Percentiles rank a stretch among this genome's conserved stretches.
These are phyloP conservation scores for Phytophthora cryptogea DNA, from an alignment of 352 stramenopile species.

Conservation along the genomic window DNA sequence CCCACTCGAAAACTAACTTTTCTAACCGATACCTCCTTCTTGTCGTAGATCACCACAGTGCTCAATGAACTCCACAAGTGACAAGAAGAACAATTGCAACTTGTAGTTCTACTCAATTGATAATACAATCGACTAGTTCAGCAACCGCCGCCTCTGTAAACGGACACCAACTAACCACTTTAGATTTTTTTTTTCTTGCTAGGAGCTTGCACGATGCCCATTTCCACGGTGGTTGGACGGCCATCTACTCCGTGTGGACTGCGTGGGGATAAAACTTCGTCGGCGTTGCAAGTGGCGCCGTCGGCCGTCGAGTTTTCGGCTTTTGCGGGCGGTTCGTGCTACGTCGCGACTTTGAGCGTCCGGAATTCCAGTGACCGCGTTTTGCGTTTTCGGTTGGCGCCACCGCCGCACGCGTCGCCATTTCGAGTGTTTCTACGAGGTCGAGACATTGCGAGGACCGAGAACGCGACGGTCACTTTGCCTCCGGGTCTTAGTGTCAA, in stretches of 20 bases:
- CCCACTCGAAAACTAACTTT: neutral
- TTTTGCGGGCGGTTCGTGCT: conserved; percentile 64
- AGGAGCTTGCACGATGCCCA: conserved; percentile 11
- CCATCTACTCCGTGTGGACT: conserved; percentile 30
- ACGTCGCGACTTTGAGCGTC: conserved; percentile 62
- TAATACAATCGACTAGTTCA: neutral
- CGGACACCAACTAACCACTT: neutral
- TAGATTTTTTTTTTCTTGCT: conserved; percentile 8
- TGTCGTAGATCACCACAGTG: neutral
- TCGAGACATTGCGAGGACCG: conserved; percentile 64
- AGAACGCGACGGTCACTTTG: conserved; percentile 70
- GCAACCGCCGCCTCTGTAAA: conserved; percentile 3
- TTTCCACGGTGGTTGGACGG: conserved; percentile 3
- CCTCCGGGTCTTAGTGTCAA: conserved; percentile 59
- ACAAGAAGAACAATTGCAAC: neutral
- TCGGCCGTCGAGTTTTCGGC: conserved; percentile 64
- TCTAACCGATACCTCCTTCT: too few relatives aligned
- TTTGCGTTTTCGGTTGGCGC: conserved; percentile 64
- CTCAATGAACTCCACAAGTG: neutral
- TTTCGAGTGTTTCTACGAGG: conserved; percentile 62
- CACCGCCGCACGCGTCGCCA: conserved; percentile 50
- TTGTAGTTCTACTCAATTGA: neutral
- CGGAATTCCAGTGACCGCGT: conserved; percentile 71
- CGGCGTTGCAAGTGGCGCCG: conserved; percentile 67
- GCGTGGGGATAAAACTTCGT: conserved; percentile 23